Evolutionary conservation across 2,329 filamentous ascomycete species (phyloP), one percentile per base, ranked within the genome.

Genomic region (Colletotrichum magnum): DNA sequence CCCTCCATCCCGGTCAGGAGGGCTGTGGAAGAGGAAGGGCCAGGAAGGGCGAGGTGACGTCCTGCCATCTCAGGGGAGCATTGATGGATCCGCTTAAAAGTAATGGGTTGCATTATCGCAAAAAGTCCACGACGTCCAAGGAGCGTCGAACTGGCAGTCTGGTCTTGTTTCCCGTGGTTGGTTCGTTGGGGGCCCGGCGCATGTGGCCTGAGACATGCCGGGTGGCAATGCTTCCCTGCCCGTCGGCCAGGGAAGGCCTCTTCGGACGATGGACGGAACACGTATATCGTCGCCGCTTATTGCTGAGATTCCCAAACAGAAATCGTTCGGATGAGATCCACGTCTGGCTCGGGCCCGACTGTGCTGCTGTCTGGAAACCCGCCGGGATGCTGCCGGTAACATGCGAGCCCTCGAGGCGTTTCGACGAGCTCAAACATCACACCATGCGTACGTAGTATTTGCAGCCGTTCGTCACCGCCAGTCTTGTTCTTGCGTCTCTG

Each of bases 291-390:
- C 45, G 62, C 57, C 51, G 56, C 39, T 48, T 67, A 57, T 58
- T 56, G 66, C 36, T 61, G 51, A 67, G 62, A 67, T 67, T 36
- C 51, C 60, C 53, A 69, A 69, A 67, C 67, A 66, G 15, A 51
- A 69, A 24, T 61, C 67, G 67, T 69, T 69, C 67, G 67, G 67
- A 69, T 51, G 67, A 69, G 56, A 67, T 69, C 67, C 67, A 61
- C 62, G 62, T 9, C 52, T 58, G 56, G 62, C 56, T 47, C 57
- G 67, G 67, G 47, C 62, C 63, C 62, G 56, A 60, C 57, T 67
- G 67, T 67, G 67, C 62, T 66, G 51, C 60, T 64, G 62, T 67
- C 57, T 61, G 67, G 52, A 61, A 66, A 28, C 43, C 56, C 24
- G 10, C 67, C 28, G 39, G 62, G 51, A 36, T 69, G 43, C 56